Percentiles rank a stretch among this genome's conserved stretches.
These are phyloP conservation scores for Rhodofomes roseus DNA, from an alignment of 1,284 basidiomycete genomes.

Conservation along the genomic window DNA sequence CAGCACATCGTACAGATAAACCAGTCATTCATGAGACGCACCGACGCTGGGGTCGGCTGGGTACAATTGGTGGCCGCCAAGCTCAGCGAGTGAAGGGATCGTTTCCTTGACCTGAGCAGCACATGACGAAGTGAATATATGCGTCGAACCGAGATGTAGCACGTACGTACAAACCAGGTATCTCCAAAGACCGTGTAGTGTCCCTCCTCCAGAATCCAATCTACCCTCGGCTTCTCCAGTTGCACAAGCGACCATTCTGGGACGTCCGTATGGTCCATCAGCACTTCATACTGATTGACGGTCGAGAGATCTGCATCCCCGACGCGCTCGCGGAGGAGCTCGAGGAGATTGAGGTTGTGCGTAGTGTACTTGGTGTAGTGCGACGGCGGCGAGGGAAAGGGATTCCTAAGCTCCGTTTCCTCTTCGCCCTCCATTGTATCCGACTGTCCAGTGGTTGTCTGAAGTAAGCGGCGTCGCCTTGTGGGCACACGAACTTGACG, in stretches of 20 bases:
- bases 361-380: slow-evolving; percentile 70
- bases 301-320: slow-evolving; percentile 35
- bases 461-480: background rate
- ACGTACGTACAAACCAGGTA: slow-evolving; percentile 64
- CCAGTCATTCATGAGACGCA: slow-evolving; percentile 30
- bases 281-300: slow-evolving; percentile 52
- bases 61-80: slow-evolving; percentile 70
- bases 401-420: slow-evolving; percentile 72
- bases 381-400: slow-evolving; percentile 79
- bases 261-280: slow-evolving; percentile 64
- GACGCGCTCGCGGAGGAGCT: slow-evolving; percentile 52
- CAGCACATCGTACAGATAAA: background rate
- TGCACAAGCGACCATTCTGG: slow-evolving; percentile 69
- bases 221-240: slow-evolving; percentile 76
- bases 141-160: background rate
- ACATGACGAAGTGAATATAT: slow-evolving; percentile 7
- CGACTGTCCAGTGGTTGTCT: background rate
- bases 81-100: slow-evolving; percentile 67
- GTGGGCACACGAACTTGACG: background rate
- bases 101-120: slow-evolving; percentile 63
- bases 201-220: slow-evolving; percentile 74
- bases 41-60: slow-evolving; percentile 65
- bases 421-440: slow-evolving; percentile 38
- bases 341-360: slow-evolving; percentile 63
- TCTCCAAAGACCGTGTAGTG: slow-evolving; percentile 77